These are phyloP conservation scores for Aspergillus cavernicola DNA, from an alignment of 495 filamentous ascomycete species.

Conservation along the genomic window DNA sequence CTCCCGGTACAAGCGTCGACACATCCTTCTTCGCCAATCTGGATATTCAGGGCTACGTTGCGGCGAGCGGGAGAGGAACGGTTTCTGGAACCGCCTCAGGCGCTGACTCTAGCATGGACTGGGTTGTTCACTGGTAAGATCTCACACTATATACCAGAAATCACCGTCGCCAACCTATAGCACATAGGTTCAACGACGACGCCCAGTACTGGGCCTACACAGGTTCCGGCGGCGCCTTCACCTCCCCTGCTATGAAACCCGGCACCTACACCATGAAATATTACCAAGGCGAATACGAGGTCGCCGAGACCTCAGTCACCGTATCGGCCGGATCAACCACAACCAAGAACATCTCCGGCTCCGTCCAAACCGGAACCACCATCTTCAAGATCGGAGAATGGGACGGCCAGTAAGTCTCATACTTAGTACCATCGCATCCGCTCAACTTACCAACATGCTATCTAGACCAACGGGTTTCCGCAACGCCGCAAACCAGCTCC, in stretches of 20 bases:
- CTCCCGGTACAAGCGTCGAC: conserved; percentile 49
- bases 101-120: conserved; percentile 42
- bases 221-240: conserved; percentile 49
- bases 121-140: conserved; percentile 57
- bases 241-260: conserved; percentile 62
- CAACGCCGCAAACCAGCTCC: conserved; percentile 60
- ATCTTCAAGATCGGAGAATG: conserved; percentile 63
- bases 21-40: conserved; percentile 58
- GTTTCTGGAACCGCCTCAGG: conserved; percentile 57
- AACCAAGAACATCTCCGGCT: conserved; percentile 50
- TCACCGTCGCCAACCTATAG: too few relatives aligned
- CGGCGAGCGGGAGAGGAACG: conserved; percentile 49
- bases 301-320: conserved; percentile 49
- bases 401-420: conserved; percentile 46
- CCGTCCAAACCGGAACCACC: conserved; percentile 41
- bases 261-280: conserved; percentile 65
- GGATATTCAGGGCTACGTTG: conserved; percentile 54
- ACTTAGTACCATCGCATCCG: neutral
- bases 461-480: conserved; percentile 57
- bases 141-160: too few relatives aligned
- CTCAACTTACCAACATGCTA: neutral
- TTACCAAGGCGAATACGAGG: conserved; percentile 60
- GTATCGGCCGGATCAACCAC: conserved; percentile 53
- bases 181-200: conserved; percentile 44
- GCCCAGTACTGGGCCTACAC: conserved; percentile 65